Base-by-base conservation (phyloP, 2,329 filamentous ascomycete species). In the Monilinia fructicola region DNA sequence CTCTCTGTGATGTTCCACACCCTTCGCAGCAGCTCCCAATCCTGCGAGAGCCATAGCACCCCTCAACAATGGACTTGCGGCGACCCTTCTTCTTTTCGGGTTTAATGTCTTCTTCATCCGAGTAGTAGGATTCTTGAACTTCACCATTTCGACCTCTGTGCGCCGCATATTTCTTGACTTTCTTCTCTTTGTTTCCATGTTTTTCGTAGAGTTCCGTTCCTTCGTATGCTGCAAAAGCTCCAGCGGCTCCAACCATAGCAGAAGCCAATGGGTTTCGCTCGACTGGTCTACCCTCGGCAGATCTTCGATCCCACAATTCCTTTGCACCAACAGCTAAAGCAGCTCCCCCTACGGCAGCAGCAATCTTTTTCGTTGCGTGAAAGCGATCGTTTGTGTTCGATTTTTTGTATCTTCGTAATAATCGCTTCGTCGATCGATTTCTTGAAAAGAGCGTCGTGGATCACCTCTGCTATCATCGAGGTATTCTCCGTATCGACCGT, bases 311-410 rank as follows among this genome's bases (percentile, higher is more conserved):
- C 75, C 83, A 89, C 5, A 89, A 77, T 74, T 90, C 87, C 77
- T 90, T 89, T 61, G 85, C 85, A 61, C 86, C 87, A 12, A 86
- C 84, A n/a, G 85, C 84, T 28, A 89, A 77, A 42, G 87, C 85
- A 63, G 87, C 87, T 53, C 87, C 87, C 46, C 85, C 84, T 44
- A 89, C 82, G n/a, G 85, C 87, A 28, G 87, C 87, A 56, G 88
- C 81, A 69, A 89, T 87, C n/a, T 77, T 88, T 88, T 71, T 89
- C 83, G 73, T 89, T 85, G 77, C 87, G 85, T 68, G 82, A 83
- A 67, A 88, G 78, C 68, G 83, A 80, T 71, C 85, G 81, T 71
- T 78, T 83, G 68, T 80, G 80, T 69, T 88, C 87, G 68, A 91
- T 84, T 70, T 70, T 82, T 82, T 65, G 83, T 82, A 61, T 65